A percentile compares a stretch with the other conserved stretches of the same genome.
Conservation (phyloP, 2,329 filamentous ascomycete genomes). For the Penicillium sp. region DNA sequence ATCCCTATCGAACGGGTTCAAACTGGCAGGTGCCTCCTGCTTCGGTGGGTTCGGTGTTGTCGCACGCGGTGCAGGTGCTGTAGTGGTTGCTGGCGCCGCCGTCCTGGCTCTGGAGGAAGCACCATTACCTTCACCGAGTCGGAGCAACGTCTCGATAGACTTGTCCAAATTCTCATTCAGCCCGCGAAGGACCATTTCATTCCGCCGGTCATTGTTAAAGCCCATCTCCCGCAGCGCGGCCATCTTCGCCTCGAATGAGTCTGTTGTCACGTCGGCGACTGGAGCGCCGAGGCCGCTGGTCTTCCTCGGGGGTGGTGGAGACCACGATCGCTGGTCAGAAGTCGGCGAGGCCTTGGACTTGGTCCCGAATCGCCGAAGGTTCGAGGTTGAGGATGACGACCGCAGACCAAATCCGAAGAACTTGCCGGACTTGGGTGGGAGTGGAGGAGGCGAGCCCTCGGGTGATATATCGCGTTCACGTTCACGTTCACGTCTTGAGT, state of each 20-base stretch:
- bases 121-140: slow-evolving; percentile 68
- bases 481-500: slow-evolving; percentile 6
- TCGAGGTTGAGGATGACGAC: slow-evolving; percentile 69
- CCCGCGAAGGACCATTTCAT: slow-evolving; percentile 75
- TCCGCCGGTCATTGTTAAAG: slow-evolving; percentile 78
- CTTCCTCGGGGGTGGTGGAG: slow-evolving; percentile 28
- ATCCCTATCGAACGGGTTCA: slow-evolving; percentile 62
- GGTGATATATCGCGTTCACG: slow-evolving; percentile 34
- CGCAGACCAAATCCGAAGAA: slow-evolving; percentile 64
- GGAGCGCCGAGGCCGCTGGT: slow-evolving; percentile 63
- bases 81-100: slow-evolving; percentile 40
- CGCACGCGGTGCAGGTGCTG: slow-evolving; percentile 20
- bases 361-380: slow-evolving; percentile 57
- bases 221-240: slow-evolving; percentile 82
- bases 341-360: slow-evolving; percentile 47
- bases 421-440: slow-evolving; percentile 60
- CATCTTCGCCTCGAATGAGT: slow-evolving; percentile 69
- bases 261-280: slow-evolving; percentile 50
- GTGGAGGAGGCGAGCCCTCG: slow-evolving; percentile 55
- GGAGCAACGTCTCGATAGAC: slow-evolving; percentile 78
- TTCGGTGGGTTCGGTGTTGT: slow-evolving; percentile 42
- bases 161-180: slow-evolving; percentile 82
- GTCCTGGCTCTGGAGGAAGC: slow-evolving; percentile 56
- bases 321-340: slow-evolving; percentile 25
- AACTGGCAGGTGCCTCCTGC: slow-evolving; percentile 48